These are phyloP conservation scores for Centella asiatica DNA, from an alignment of 129 eudicot genomes.

Conservation along the genomic window DNA sequence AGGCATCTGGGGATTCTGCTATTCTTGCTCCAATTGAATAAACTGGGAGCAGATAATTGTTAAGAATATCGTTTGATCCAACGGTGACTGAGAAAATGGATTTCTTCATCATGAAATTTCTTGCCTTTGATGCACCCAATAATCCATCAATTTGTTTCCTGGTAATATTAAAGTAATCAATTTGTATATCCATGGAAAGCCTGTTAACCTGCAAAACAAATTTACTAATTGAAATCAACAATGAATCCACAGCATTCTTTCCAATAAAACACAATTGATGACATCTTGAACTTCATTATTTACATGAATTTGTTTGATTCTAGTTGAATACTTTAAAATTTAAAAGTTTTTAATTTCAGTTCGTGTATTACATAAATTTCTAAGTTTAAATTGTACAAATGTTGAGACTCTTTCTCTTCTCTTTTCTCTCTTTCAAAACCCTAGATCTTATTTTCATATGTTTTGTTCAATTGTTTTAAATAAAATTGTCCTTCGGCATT, in stretches of 20 bases:
- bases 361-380: too few species aligned
- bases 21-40: slow-evolving; percentile 75
- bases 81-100: slow-evolving; percentile 85
- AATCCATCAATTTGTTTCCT: slow-evolving; percentile 67
- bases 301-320: too few species aligned
- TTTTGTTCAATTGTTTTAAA: too few species aligned
- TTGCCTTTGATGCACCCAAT: slow-evolving; percentile 65
- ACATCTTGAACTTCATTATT: too few species aligned
- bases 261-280: background rate
- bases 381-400: too few species aligned
- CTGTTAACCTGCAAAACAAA: slow-evolving; percentile 62
- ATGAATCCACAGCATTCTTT: too few species aligned
- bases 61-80: slow-evolving; percentile 90
- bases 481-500: too few species aligned
- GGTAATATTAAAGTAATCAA: slow-evolving; percentile 88
- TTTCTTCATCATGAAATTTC: slow-evolving; percentile 48
- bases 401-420: too few species aligned
- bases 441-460: too few species aligned
- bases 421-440: too few species aligned
- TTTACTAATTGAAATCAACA: background rate
- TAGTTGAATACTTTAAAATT: too few species aligned
- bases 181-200: slow-evolving; percentile 84
- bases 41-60: slow-evolving; percentile 83
- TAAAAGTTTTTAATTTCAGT: too few species aligned
- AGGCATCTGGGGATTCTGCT: slow-evolving; percentile 59